These are phyloP conservation scores for Polyporus tsugae DNA, from an alignment of 1,284 basidiomycete species.

Conservation along the genomic window DNA sequence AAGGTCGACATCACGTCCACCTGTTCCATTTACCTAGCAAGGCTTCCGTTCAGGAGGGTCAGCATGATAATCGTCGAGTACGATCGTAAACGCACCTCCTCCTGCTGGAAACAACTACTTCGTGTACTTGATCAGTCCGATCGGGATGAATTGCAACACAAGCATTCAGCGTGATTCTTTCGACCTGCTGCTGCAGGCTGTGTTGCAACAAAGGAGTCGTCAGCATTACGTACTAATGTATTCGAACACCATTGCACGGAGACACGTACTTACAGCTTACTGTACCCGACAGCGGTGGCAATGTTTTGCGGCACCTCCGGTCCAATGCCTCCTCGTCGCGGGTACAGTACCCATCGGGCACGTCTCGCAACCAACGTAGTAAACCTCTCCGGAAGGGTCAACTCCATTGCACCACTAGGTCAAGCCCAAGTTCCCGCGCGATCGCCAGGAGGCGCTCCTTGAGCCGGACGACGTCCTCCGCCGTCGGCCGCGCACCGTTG, in stretches of 20 bases:
- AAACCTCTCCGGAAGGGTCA: slow-evolving; percentile 23
- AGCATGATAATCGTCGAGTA: not conserved
- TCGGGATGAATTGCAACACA: not conserved
- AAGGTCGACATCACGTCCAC: not conserved
- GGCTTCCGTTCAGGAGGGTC: not conserved
- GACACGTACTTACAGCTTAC: not conserved
- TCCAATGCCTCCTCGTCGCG: not conserved
- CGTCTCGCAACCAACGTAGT: not conserved
- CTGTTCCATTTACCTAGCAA: not conserved
- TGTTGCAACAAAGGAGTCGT: not conserved
- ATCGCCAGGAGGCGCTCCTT: slow-evolving; percentile 51
- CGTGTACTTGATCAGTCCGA: not conserved
- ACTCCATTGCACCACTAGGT: slow-evolving; percentile 38
- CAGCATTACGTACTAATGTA: not conserved
- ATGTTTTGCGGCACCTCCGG: not conserved
- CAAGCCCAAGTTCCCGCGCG: slow-evolving; percentile 42
- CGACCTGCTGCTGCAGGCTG: not conserved
- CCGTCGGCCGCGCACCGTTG: slow-evolving; percentile 46
- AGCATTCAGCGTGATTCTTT: not conserved
- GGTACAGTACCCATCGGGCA: not conserved
- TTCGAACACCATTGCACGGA: not conserved
- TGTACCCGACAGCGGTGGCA: not conserved
- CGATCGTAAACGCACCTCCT: not conserved
- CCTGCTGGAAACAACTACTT: no score
- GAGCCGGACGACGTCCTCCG: slow-evolving; percentile 52